Conservation (phyloP, 2,329 filamentous ascomycete species). For the Monosporascus sp. region DNA sequence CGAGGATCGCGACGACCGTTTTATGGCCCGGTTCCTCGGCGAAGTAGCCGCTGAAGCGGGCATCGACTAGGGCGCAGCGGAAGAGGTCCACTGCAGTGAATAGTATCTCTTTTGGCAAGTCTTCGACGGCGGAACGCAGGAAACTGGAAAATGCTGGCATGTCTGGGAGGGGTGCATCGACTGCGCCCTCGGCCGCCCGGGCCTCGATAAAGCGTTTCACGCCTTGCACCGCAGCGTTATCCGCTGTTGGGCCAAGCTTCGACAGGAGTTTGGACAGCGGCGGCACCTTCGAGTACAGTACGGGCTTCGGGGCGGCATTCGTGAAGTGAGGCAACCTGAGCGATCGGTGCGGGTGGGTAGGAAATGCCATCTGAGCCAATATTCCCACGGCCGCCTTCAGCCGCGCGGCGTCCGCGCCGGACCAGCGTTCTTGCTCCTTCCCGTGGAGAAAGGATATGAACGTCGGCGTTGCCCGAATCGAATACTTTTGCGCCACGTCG, state of each 20-base stretch:
- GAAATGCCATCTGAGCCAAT: conserved; percentile 68
- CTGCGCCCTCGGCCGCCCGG: conserved; percentile 50
- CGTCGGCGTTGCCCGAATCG: conserved; percentile 74
- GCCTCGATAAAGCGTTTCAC: conserved; percentile 68
- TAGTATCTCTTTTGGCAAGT: conserved; percentile 57
- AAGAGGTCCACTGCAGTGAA: conserved; percentile 86
- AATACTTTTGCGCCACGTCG: conserved; percentile 59
- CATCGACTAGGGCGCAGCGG: conserved; percentile 69
- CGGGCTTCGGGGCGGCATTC: conserved; percentile 55
- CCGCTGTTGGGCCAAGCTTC: conserved; percentile 62
- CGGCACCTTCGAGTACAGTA: conserved; percentile 72
- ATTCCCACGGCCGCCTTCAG: conserved; percentile 68
- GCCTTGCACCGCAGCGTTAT: conserved; percentile 54
- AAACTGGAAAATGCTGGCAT: conserved; percentile 59
- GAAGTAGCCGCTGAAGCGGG: conserved; percentile 74
- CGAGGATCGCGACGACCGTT: conserved; percentile 58
- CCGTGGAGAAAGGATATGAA: conserved; percentile 82
- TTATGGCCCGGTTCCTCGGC: conserved; percentile 65
- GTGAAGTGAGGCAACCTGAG: conserved; percentile 67
- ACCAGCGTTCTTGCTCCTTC: conserved; percentile 72
- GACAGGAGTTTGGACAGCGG: conserved; percentile 75
- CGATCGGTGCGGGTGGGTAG: conserved; percentile 68
- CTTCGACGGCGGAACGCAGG: conserved; percentile 47
- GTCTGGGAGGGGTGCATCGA: conserved; percentile 65
- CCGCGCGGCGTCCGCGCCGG: conserved; percentile 63